Conservation (phyloP, 129 eudicot genomes). For the Ambrosia trifida region DNA sequence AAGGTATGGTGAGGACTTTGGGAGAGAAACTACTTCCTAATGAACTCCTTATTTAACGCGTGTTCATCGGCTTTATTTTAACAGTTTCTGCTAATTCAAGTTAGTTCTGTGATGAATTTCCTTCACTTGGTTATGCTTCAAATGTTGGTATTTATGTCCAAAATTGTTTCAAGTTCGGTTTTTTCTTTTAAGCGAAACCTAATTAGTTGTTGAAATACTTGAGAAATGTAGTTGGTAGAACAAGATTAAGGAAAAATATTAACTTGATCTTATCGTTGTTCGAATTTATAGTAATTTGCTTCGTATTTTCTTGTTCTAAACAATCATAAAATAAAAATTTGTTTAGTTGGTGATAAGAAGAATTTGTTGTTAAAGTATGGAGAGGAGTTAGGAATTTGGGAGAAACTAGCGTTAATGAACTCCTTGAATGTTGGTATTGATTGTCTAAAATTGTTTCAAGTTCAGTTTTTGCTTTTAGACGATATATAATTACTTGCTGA, state of each 20-base stretch:
- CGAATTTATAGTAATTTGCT: constrained; percentile 2
- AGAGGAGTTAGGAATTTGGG: no score
- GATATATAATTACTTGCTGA: constrained; percentile 24
- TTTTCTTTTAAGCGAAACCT: constrained; percentile 17
- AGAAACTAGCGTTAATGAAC: constrained; percentile 8
- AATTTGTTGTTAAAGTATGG: neutral
- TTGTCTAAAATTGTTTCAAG: constrained; percentile 13
- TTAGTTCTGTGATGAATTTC: constrained; percentile 7
- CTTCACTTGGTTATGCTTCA: constrained; percentile 14
- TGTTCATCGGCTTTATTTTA: constrained; percentile 11
- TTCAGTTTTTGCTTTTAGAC: neutral
- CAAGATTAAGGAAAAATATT: constrained; percentile 1
- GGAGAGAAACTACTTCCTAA: constrained; percentile 42
- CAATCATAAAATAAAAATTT: constrained; percentile 3
- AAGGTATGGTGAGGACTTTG: constrained; percentile 41
- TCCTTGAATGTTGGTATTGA: constrained; percentile 11
- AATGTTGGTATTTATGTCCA: neutral
- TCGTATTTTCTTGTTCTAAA: neutral
- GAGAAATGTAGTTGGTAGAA: constrained; percentile 20
- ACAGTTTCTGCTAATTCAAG: constrained; percentile 15
- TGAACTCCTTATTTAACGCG: constrained; percentile 70
- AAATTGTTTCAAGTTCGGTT: constrained; percentile 10
- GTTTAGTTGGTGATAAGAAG: constrained; percentile 5
- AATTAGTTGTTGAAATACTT: constrained; percentile 19
- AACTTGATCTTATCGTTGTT: constrained; percentile 9